A percentile compares a stretch with the other conserved stretches of the same genome.
Evolutionary conservation across 2,329 filamentous ascomycete species (phyloP).

Genomic region (Aspergillus oerlinghausenensis): DNA sequence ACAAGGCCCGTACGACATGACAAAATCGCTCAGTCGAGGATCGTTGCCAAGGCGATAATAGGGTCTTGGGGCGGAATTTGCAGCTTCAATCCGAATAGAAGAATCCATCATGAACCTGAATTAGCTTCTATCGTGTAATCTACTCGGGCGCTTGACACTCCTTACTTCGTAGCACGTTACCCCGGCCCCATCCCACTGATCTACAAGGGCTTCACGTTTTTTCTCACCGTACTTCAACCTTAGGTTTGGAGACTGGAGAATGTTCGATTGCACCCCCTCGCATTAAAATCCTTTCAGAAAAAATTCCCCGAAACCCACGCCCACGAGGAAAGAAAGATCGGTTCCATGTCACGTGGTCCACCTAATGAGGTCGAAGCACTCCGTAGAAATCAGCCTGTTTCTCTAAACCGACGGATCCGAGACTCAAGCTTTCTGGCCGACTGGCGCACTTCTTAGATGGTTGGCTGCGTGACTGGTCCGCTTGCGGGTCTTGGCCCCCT

Average conservation of each 20-base stretch:
- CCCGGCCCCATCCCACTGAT: background rate
- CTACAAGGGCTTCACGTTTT: background rate
- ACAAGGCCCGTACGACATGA: background rate
- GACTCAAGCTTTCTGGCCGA: background rate
- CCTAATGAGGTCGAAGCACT: background rate
- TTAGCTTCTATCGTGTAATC: background rate
- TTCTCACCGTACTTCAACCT: background rate
- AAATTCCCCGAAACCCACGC: background rate
- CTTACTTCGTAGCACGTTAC: background rate
- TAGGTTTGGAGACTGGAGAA: background rate
- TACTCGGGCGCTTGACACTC: background rate
- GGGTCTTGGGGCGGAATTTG: background rate
- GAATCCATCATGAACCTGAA: background rate
- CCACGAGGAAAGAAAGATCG: background rate
- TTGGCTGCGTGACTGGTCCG: background rate
- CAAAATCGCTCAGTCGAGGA: background rate
- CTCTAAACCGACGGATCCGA: background rate
- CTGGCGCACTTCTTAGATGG: background rate
- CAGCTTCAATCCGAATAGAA: background rate
- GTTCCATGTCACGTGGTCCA: background rate
- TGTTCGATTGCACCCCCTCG: background rate
- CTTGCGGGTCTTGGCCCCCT: background rate
- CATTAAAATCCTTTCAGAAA: background rate
- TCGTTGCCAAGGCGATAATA: background rate
- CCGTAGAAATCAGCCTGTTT: background rate